A percentile compares a stretch with the other conserved stretches of the same genome.
phyloP scores from a whole-genome alignment of 257 asterid genomes.

The Capsicum baccatum region DNA sequence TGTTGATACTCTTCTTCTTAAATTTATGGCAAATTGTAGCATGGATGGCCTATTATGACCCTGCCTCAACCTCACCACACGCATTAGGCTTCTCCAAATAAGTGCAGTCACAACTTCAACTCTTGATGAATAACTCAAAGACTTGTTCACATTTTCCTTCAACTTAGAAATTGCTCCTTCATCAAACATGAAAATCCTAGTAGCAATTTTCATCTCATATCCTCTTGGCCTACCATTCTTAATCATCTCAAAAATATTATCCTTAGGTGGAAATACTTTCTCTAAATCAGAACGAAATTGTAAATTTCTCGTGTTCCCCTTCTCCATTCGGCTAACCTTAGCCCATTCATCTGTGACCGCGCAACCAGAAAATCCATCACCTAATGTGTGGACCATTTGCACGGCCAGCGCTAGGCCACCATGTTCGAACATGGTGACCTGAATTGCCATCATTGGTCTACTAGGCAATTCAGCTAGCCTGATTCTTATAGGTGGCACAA shows the following conservation, averaged over 20 bases:
- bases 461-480: slow-evolving; percentile 6
- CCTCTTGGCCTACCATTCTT: neutral
- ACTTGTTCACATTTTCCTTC: slow-evolving; percentile 27
- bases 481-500: slow-evolving; percentile 17
- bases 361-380: slow-evolving; percentile 4
- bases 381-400: neutral
- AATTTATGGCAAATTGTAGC: slow-evolving; percentile 19
- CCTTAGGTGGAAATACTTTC: slow-evolving; percentile 9
- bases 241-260: neutral
- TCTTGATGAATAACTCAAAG: slow-evolving; percentile 20
- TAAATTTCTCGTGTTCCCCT: neutral
- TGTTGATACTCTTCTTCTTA: slow-evolving; percentile 16
- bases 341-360: slow-evolving; percentile 23
- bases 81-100: slow-evolving; percentile 29
- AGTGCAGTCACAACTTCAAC: slow-evolving; percentile 33
- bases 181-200: slow-evolving; percentile 12
- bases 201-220: neutral
- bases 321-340: slow-evolving; percentile 9
- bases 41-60: slow-evolving; percentile 28
- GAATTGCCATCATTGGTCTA: slow-evolving; percentile 16
- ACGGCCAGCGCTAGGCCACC: slow-evolving; percentile 31
- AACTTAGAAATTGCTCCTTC: slow-evolving; percentile 19
- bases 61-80: slow-evolving; percentile 7
- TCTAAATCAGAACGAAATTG: neutral
- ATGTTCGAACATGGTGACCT: slow-evolving; percentile 25